These are phyloP conservation scores for Microbotryomycetes sp. DNA, from an alignment of 1,284 basidiomycete species.

Conservation along the genomic window DNA sequence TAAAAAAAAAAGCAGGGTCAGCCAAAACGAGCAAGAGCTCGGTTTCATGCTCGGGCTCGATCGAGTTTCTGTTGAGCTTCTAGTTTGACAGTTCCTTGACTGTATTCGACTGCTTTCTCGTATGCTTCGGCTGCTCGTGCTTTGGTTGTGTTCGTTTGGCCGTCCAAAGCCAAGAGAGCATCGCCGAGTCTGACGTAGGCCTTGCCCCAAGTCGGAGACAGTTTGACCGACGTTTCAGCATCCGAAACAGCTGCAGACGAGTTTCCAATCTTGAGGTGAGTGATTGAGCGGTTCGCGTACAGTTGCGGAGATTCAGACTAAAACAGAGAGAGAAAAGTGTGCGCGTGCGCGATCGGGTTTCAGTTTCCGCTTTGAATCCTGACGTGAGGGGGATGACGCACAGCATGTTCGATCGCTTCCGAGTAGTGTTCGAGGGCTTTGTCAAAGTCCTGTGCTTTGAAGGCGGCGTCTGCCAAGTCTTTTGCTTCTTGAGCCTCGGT, in stretches of 20 bases:
- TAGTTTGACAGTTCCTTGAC: slow-evolving; percentile 13
- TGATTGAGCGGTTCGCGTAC: slow-evolving; percentile 1
- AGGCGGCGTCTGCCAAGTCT: slow-evolving; percentile 22
- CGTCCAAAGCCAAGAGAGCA: slow-evolving; percentile 6
- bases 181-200: slow-evolving; percentile 30
- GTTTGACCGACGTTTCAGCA: slow-evolving; percentile 14
- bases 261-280: not conserved
- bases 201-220: slow-evolving; percentile 27
- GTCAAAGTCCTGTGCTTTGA: slow-evolving; percentile 18
- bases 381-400: not conserved
- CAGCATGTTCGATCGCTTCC: slow-evolving; percentile 19
- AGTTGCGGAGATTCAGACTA: not conserved
- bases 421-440: slow-evolving; percentile 18
- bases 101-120: slow-evolving; percentile 13
- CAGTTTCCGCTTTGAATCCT: too few species aligned
- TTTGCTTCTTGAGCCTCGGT: slow-evolving; percentile 26
- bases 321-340: not conserved
- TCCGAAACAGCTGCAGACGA: slow-evolving; percentile 15
- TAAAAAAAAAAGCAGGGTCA: too few species aligned
- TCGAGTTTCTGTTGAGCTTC: not conserved
- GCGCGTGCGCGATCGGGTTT: not conserved
- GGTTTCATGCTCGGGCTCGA: not conserved
- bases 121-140: slow-evolving; percentile 16
- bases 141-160: not conserved
- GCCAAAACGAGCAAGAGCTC: not conserved